A percentile compares a stretch with the other conserved stretches of the same genome.
Conservation (phyloP, 1,139 yeast genomes). For the Ogataea hybrid region DNA sequence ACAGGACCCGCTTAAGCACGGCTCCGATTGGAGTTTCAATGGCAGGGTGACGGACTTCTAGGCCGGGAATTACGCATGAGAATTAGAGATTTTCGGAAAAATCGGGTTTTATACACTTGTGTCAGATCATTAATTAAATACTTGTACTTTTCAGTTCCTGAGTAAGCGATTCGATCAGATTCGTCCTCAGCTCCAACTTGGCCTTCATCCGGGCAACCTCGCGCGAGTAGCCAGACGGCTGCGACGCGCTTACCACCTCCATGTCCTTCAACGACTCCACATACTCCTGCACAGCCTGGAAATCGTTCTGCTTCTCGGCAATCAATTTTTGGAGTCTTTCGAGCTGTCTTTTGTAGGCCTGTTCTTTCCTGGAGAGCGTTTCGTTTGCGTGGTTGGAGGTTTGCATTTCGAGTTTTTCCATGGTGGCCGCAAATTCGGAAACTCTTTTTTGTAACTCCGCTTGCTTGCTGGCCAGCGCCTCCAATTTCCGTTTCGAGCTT, state of each 20-base stretch:
- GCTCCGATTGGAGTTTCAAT: constrained; percentile 91
- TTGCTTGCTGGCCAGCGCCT: constrained; percentile 20
- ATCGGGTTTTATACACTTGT: constrained; percentile 8
- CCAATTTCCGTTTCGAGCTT: constrained; percentile 7
- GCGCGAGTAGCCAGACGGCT: constrained; percentile 9
- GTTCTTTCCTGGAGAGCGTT: constrained; percentile 28
- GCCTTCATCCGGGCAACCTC: constrained; percentile 18
- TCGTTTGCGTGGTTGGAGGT: constrained; percentile 13
- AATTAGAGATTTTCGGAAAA: constrained; percentile 9
- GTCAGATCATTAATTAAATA: background rate
- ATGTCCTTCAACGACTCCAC: constrained; percentile 18
- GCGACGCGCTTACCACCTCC: constrained; percentile 11
- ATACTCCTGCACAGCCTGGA: constrained; percentile 12
- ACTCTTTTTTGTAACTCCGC: constrained; percentile 14
- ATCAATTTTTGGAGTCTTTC: constrained; percentile 19
- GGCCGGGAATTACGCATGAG: constrained; percentile 4
- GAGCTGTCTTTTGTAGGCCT: constrained; percentile 23
- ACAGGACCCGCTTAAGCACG: constrained; percentile 87
- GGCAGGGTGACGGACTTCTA: constrained; percentile 96
- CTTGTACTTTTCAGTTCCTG: constrained; percentile 13
- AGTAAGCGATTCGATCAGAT: constrained; percentile 16
- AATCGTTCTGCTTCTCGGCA: constrained; percentile 20
- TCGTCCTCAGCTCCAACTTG: constrained; percentile 20
- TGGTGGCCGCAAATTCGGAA: constrained; percentile 8
- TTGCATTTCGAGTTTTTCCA: constrained; percentile 14